Conservation (phyloP, 345 rosid genomes). For the Euphorbia lathyris region DNA sequence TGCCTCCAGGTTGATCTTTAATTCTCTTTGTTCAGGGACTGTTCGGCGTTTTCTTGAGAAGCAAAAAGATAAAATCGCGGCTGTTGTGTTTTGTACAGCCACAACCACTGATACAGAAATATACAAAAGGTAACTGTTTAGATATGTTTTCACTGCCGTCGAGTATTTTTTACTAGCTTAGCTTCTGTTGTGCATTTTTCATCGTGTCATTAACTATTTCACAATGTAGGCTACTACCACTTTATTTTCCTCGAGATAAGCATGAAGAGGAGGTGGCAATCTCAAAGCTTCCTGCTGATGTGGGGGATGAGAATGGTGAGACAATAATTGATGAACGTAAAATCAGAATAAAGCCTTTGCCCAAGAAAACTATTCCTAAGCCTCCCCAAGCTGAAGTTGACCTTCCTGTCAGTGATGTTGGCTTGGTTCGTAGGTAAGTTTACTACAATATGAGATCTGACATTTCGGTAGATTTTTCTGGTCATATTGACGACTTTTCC, state of each 20-base stretch:
- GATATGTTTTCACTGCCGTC: conserved; percentile 9
- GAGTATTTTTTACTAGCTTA: not conserved
- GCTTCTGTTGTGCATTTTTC: not conserved
- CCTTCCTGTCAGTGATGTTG: conserved; percentile 66
- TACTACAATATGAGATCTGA: not conserved
- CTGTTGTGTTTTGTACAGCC: conserved; percentile 88
- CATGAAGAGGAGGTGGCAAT: conserved; percentile 86
- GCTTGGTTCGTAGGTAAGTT: conserved; percentile 82
- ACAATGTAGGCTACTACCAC: conserved; percentile 75
- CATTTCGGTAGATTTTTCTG: not conserved
- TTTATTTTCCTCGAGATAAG: conserved; percentile 95
- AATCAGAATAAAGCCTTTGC: conserved; percentile 90
- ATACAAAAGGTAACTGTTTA: conserved; percentile 64
- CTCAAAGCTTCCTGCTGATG: conserved; percentile 93
- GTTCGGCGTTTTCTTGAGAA: conserved; percentile 91
- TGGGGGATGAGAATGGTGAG: conserved; percentile 99
- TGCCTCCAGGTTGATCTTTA: conserved; percentile 10
- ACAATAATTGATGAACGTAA: conserved; percentile 91
- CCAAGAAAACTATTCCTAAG: conserved; percentile 56
- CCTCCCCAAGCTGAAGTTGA: conserved; percentile 58
- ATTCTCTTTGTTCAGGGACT: conserved; percentile 60
- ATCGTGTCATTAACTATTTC: conserved; percentile 16
- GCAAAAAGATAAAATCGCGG: conserved; percentile 75
- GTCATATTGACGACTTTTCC: not conserved
- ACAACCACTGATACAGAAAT: conserved; percentile 88